Evolutionary conservation across 345 rosid species (phyloP).

Genomic region (Lepidium aucheri): DNA sequence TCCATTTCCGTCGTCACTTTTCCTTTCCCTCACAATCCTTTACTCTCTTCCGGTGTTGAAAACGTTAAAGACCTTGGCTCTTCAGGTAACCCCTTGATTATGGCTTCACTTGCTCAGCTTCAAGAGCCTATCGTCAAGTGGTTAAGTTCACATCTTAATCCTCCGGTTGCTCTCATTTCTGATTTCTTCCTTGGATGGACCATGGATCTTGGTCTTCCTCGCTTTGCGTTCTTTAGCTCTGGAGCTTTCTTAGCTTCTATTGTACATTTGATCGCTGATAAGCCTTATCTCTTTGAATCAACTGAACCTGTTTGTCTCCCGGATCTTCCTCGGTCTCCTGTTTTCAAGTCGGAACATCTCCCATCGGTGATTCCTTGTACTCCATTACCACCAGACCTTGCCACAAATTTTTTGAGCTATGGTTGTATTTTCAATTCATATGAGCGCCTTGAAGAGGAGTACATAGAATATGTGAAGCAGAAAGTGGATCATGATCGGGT

Average conservation of each 20-base stretch:
- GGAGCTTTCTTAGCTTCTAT: conserved; percentile 35
- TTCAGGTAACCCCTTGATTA: conserved; percentile 29
- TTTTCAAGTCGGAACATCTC: conserved; percentile 37
- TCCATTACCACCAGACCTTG: conserved; percentile 21
- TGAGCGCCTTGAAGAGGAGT: conserved; percentile 36
- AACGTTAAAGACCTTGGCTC: conserved; percentile 45
- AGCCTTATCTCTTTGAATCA: conserved; percentile 2
- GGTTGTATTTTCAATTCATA: conserved; percentile 44
- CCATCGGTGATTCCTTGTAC: conserved; percentile 26
- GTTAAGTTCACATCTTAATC: conserved; percentile 46
- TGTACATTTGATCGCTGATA: conserved; percentile 1
- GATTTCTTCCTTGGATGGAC: conserved; percentile 83
- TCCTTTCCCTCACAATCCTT: conserved; percentile 50
- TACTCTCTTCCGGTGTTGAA: conserved; percentile 48
- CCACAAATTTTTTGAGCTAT: conserved; percentile 25
- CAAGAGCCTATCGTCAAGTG: conserved; percentile 37
- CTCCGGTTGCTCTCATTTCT: conserved; percentile 58
- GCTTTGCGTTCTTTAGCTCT: conserved; percentile 38
- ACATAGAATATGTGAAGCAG: conserved; percentile 27
- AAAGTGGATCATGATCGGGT: conserved; percentile 35
- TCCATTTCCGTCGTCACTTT: conserved; percentile 25
- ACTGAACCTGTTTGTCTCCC: conserved; percentile 26
- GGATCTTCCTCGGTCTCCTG: conserved; percentile 41
- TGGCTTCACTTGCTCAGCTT: conserved; percentile 38
- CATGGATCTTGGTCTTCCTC: conserved; percentile 31